phyloP scores from a whole-genome alignment of 345 rosid genomes.

The Noccaea bulbosa region DNA sequence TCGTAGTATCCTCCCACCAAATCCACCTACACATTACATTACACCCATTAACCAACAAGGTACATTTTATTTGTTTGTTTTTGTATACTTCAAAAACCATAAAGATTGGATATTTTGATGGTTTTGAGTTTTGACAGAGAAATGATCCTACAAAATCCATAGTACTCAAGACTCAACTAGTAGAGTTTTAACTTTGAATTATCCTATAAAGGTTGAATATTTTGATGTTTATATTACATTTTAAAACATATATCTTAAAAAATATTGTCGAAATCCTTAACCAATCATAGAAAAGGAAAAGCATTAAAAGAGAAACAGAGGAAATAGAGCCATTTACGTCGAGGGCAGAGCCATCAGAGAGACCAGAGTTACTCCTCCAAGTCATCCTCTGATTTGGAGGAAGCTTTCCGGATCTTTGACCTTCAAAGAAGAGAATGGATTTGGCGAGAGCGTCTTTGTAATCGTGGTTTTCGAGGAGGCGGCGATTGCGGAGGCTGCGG shows the following conservation, averaged over 20 bases:
- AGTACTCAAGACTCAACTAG: too few species aligned
- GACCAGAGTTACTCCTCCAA: conserved; percentile 89
- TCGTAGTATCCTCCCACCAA: conserved; percentile 93
- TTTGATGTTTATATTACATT: too few species aligned
- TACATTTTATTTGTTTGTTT: too few species aligned
- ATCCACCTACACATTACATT: conserved; percentile 54
- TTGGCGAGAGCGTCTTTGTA: conserved; percentile 85
- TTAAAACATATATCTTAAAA: background rate
- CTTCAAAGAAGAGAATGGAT: conserved; percentile 86
- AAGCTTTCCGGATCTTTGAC: conserved; percentile 86
- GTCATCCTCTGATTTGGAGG: conserved; percentile 75
- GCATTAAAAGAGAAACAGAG: background rate
- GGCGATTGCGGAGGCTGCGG: conserved; percentile 44
- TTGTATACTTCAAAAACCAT: too few species aligned
- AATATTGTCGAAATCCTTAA: background rate
- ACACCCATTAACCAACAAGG: background rate
- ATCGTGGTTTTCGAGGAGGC: conserved; percentile 58
- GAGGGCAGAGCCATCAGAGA: conserved; percentile 83
- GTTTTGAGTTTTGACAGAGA: background rate
- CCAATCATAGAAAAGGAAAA: background rate
- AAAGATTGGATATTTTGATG: too few species aligned
- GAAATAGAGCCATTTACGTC: conserved; percentile 49
- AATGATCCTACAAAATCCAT: background rate
- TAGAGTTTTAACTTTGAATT: background rate
- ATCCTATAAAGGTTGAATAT: background rate